Conservation (phyloP, 345 rosid species). For the Eucalyptus grandis region DNA sequence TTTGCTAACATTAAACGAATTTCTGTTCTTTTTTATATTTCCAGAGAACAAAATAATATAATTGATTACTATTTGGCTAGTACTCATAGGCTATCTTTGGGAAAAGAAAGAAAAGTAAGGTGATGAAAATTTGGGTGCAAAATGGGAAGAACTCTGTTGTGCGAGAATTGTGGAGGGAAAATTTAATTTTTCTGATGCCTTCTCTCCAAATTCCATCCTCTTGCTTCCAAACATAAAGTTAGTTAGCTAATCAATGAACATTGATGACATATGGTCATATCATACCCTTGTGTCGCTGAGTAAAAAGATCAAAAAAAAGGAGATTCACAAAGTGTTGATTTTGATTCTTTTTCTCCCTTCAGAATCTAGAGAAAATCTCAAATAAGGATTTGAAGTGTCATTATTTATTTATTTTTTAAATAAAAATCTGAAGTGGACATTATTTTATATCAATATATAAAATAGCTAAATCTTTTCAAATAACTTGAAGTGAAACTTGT, state of each 20-base stretch:
- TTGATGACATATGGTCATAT: neutral
- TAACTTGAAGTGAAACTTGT: too few species aligned
- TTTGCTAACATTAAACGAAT: too few species aligned
- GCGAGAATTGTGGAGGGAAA: neutral
- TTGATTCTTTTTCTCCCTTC: neutral
- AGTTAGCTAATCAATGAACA: neutral
- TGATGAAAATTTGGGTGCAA: neutral
- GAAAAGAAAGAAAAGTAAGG: neutral
- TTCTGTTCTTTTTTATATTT: too few species aligned
- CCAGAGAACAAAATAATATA: accelerated
- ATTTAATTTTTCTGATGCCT: neutral
- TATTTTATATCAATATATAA: too few species aligned
- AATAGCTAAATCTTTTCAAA: too few species aligned
- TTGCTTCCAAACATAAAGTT: neutral
- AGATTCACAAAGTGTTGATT: neutral
- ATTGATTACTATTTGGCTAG: too few species aligned
- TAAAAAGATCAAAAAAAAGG: neutral
- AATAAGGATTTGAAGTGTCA: accelerated
- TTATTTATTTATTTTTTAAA: too few species aligned
- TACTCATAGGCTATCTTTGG: neutral
- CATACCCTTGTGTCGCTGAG: neutral
- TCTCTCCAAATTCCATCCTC: neutral
- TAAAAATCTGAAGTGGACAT: accelerated
- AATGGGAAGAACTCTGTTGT: neutral
- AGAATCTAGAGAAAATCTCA: neutral